Evolutionary conservation across 306 rosid genomes (phyloP).

Genomic region (Rosa lucieae): DNA sequence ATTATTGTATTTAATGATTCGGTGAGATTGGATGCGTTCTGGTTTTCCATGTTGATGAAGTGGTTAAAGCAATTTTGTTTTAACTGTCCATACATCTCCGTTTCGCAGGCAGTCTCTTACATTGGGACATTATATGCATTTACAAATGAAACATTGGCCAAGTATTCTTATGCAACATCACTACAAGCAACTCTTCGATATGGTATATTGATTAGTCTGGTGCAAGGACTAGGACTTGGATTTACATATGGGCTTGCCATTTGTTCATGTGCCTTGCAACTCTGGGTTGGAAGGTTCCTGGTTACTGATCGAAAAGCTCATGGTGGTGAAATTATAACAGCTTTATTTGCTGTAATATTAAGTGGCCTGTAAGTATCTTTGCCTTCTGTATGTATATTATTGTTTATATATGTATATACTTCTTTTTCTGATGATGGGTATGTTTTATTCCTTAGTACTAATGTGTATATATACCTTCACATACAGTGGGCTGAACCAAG

Average conservation of each 20-base stretch:
- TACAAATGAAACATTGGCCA: conserved; percentile 96
- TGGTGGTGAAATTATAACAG: conserved; percentile 95
- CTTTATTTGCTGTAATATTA: conserved; percentile 91
- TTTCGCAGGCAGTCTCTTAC: conserved; percentile 91
- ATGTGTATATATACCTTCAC: conserved; percentile 12
- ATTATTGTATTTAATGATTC: neutral
- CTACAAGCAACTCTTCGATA: conserved; percentile 98
- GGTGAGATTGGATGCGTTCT: neutral
- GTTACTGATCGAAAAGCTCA: conserved; percentile 58
- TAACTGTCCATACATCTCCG: conserved; percentile 32
- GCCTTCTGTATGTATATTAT: neutral
- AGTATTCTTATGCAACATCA: conserved; percentile 97
- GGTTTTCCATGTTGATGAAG: conserved; percentile 23
- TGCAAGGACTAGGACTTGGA: conserved; percentile 99
- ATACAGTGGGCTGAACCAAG: conserved; percentile 93
- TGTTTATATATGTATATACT: neutral
- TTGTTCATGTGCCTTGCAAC: conserved; percentile 98
- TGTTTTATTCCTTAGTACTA: conserved; percentile 30
- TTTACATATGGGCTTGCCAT: conserved; percentile 99
- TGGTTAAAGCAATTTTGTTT: conserved; percentile 24
- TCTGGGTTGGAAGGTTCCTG: conserved; percentile 98
- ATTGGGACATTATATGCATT: conserved; percentile 86
- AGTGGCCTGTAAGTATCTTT: conserved; percentile 91
- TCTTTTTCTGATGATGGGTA: conserved; percentile 15
- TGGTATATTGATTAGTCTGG: conserved; percentile 97